These are phyloP conservation scores for Diaporthe aspalathi DNA, from an alignment of 2,329 filamentous ascomycete species.

Conservation along the genomic window DNA sequence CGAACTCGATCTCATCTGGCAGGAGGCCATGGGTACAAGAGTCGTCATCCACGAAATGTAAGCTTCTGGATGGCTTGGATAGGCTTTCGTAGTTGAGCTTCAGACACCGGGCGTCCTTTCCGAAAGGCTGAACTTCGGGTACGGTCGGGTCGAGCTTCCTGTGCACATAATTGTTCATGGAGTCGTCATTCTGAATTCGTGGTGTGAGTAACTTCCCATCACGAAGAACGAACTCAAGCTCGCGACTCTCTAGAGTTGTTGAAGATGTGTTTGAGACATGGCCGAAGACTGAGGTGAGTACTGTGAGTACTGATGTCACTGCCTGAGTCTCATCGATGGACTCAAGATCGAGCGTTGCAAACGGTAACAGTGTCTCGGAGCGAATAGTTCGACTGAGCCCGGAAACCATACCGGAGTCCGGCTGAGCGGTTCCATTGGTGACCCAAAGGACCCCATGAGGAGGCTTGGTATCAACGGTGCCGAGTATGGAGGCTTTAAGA, in stretches of 20 bases:
- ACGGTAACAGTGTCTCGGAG: constrained; percentile 57
- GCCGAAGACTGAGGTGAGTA: constrained; percentile 53
- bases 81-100: background rate
- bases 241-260: constrained; percentile 47
- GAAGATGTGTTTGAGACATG: constrained; percentile 27
- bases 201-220: constrained; percentile 53
- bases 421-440: constrained; percentile 41
- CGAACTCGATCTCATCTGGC: constrained; percentile 48
- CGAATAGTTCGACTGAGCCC: constrained; percentile 59
- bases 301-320: constrained; percentile 45
- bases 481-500: constrained; percentile 35
- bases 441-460: constrained; percentile 44
- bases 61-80: background rate
- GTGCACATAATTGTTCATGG: constrained; percentile 57
- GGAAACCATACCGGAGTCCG: constrained; percentile 54
- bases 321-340: constrained; percentile 42
- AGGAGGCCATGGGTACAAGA: background rate
- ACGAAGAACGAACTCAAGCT: constrained; percentile 58
- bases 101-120: constrained; percentile 31
- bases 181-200: constrained; percentile 53
- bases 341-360: constrained; percentile 60
- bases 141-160: constrained; percentile 53
- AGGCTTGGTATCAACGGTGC: background rate
- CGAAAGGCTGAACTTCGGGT: constrained; percentile 55
- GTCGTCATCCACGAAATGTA: constrained; percentile 12